Base-by-base conservation (phyloP, 1,284 basidiomycete genomes). In the Amylostereum areolatum region DNA sequence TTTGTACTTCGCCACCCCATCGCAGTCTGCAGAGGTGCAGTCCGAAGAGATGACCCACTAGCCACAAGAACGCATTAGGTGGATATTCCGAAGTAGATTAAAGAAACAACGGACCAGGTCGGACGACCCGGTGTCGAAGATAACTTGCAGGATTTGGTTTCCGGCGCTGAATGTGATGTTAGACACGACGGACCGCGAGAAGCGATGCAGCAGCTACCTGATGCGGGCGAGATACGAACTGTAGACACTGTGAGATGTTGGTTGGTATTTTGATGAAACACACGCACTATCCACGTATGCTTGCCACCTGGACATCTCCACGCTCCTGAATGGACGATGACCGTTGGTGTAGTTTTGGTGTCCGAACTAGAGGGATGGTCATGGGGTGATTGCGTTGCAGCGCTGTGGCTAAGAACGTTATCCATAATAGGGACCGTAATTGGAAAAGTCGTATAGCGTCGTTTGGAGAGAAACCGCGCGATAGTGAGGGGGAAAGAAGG, bases 101-200 rank as follows among this genome's bases (percentile, higher is more conserved):
- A 44, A 46, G 18, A 44, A 8, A 47, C 56, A 62, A 37, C 52
- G 18, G 18, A 70, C 69, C 51, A 81, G 62, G 63, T 81, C 78
- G 37, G 77, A 70, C 18, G 78, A 80, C 28, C 78, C 78, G 28
- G 78, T 80, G 62, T 81, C 78, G 47, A 81, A 67, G 39, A 80
- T 72, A 43, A 81, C 71, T 51, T 70, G 67, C 59, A 83, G 77
- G 32, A 60, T 50, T 62, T 82, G 78, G 1, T 59, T 64, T 43
- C 73, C 73, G 52, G 75, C 58, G 49, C 73, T 72, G 52, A 29
- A 53, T 9, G 24, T 45, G 34, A 36, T 48, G 46, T 59, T 47
- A 31, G 18, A 45, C 12, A 54, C 25, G 42, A 42, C 27, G 48
- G 32, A 41, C 40, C 45, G 31, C 41, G 33, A 34, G 45, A 45